Evolutionary conservation across 2,329 filamentous ascomycete genomes (phyloP).

Genomic region (Hymenoscyphus linearis): DNA sequence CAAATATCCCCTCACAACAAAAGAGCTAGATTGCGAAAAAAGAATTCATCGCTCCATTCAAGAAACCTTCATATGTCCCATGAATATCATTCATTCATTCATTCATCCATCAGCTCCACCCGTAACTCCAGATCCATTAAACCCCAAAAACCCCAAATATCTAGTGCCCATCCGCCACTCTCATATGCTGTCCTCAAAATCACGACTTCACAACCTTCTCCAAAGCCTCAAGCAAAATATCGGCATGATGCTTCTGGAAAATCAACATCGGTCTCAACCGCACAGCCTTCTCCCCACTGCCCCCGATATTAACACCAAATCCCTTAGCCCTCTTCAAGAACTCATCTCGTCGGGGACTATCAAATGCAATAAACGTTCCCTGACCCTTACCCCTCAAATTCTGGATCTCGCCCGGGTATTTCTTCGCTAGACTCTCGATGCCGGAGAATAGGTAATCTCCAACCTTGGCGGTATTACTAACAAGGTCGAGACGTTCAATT

Average conservation of each 20-base stretch:
- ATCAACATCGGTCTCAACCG: slow-evolving; percentile 75
- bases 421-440: slow-evolving; percentile 55
- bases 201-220: slow-evolving; percentile 48
- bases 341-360: slow-evolving; percentile 63
- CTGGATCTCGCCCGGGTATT: slow-evolving; percentile 64
- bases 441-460: slow-evolving; percentile 65
- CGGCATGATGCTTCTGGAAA: slow-evolving; percentile 84
- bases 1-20: neutral
- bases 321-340: slow-evolving; percentile 67
- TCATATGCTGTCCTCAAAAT: too few relatives aligned
- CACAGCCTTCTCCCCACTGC: slow-evolving; percentile 64
- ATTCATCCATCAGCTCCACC: too few relatives aligned
- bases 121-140: too few relatives aligned
- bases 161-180: too few relatives aligned
- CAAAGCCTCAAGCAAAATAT: slow-evolving; percentile 72
- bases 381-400: slow-evolving; percentile 74
- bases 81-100: too few relatives aligned
- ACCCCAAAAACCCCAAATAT: too few relatives aligned
- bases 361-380: slow-evolving; percentile 76
- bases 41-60: neutral
- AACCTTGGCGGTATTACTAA: slow-evolving; percentile 54
- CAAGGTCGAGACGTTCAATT: slow-evolving; percentile 62
- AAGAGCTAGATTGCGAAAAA: neutral
- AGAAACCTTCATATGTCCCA: neutral
- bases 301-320: slow-evolving; percentile 72